A percentile compares a stretch with the other conserved stretches of the same genome.
Conservation (phyloP, 257 asterid species). For the Knoxia roxburghii region DNA sequence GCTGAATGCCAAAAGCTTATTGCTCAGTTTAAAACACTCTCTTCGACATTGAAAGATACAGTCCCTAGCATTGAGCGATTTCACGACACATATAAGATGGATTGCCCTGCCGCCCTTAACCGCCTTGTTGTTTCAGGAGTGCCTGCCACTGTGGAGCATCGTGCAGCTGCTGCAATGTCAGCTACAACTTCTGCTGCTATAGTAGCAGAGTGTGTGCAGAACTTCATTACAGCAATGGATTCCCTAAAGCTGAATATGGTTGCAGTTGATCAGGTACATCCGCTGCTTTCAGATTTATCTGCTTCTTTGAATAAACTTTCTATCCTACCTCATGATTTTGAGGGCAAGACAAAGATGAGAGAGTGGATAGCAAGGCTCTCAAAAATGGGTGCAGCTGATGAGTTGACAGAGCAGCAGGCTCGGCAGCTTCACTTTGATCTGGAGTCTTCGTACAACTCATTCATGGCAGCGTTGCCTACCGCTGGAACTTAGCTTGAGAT, state of each 20-base stretch:
- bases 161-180: constrained; percentile 54
- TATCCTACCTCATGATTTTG: constrained; percentile 77
- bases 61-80: constrained; percentile 78
- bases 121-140: constrained; percentile 76
- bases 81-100: constrained; percentile 82
- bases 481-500: constrained; percentile 49
- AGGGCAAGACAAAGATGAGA: constrained; percentile 88
- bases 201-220: constrained; percentile 93
- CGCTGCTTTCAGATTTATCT: constrained; percentile 65
- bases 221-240: constrained; percentile 92
- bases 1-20: constrained; percentile 72
- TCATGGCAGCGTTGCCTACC: constrained; percentile 84
- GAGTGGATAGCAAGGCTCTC: constrained; percentile 87
- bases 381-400: constrained; percentile 94
- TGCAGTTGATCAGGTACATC: constrained; percentile 96
- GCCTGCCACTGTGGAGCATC: constrained; percentile 95
- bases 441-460: constrained; percentile 89
- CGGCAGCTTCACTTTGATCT: constrained; percentile 94
- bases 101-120: constrained; percentile 73
- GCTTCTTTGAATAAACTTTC: constrained; percentile 77
- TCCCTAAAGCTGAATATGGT: constrained; percentile 79
- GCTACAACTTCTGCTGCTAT: constrained; percentile 59
- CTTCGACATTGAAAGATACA: constrained; percentile 68
- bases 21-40: constrained; percentile 76
- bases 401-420: constrained; percentile 93